phyloP scores from a whole-genome alignment of 2,329 filamentous ascomycete species.

The Dothideomycetes sp. region DNA sequence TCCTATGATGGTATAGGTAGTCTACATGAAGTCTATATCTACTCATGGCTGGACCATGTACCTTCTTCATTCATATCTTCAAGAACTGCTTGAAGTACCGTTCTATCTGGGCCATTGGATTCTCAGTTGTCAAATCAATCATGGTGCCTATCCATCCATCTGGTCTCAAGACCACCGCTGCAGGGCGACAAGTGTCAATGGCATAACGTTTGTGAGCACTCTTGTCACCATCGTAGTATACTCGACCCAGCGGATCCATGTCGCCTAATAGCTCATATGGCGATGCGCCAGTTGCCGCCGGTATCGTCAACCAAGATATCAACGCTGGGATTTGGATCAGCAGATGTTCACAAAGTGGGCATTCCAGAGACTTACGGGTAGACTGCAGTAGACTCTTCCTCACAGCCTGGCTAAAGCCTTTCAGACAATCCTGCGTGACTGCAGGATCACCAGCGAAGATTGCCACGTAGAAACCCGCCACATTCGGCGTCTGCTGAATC shows the following conservation, averaged over 20 bases:
- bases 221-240: slow-evolving; percentile 9
- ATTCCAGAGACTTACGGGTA: slow-evolving; percentile 10
- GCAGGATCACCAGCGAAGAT: slow-evolving; percentile 29
- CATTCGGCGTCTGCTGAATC: slow-evolving; percentile 34
- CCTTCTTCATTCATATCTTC: background rate
- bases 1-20: background rate
- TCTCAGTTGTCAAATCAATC: slow-evolving; percentile 1
- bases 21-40: background rate
- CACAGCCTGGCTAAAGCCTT: background rate
- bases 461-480: slow-evolving; percentile 30
- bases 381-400: slow-evolving; percentile 10
- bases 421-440: slow-evolving; percentile 7
- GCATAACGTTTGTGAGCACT: slow-evolving; percentile 11
- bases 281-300: slow-evolving; percentile 17
- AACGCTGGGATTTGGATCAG: slow-evolving; percentile 10
- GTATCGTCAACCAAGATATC: slow-evolving; percentile 18
- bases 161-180: slow-evolving; percentile 11
- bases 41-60: background rate
- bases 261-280: slow-evolving; percentile 20
- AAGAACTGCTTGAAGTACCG: slow-evolving; percentile 6
- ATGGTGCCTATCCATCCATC: slow-evolving; percentile 14
- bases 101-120: slow-evolving; percentile 6
- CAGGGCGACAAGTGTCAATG: slow-evolving; percentile 6
- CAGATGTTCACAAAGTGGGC: slow-evolving; percentile 9
- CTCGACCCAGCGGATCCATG: slow-evolving; percentile 15